phyloP scores from a whole-genome alignment of 1,284 basidiomycete species.

The Cryptococcus neoformans region DNA sequence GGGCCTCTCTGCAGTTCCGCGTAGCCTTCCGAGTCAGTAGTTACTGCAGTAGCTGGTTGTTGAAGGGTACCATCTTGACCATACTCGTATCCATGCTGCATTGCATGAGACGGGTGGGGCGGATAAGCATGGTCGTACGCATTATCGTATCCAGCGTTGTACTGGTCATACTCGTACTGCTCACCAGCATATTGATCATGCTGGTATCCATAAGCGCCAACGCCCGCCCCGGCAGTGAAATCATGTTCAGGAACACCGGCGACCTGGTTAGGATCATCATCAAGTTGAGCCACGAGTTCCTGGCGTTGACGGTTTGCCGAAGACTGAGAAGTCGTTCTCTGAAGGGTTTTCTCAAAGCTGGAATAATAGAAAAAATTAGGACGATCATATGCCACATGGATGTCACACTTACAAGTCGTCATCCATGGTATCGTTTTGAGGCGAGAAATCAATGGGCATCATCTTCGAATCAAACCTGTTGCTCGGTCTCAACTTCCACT shows the following conservation, averaged over 20 bases:
- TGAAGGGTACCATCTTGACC: constrained; percentile 10
- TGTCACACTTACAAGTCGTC: constrained; percentile 26
- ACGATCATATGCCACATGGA: not conserved
- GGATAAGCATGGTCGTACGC: constrained; percentile 17
- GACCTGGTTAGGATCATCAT: constrained; percentile 25
- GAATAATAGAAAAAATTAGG: not conserved
- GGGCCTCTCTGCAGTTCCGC: constrained; percentile 39
- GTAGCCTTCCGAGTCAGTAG: constrained; percentile 24
- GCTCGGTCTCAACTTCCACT: constrained; percentile 81
- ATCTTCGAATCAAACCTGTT: constrained; percentile 70
- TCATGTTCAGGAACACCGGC: constrained; percentile 58
- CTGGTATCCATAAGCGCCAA: constrained; percentile 19
- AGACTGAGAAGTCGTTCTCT: constrained; percentile 31
- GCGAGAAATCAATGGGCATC: constrained; percentile 59
- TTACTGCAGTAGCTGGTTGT: constrained; percentile 1
- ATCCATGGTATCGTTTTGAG: constrained; percentile 61
- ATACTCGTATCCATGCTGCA: constrained; percentile 16
- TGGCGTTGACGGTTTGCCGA: constrained; percentile 41
- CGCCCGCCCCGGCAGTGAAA: constrained; percentile 65
- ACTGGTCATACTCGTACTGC: constrained; percentile 32
- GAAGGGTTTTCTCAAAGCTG: constrained; percentile 43
- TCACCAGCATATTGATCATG: constrained; percentile 29
- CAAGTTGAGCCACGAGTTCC: constrained; percentile 39
- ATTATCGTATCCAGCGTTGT: constrained; percentile 5
- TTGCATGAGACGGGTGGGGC: constrained; percentile 7